phyloP scores from a whole-genome alignment of 2,329 filamentous ascomycete genomes.

The Exophiala calicioides region DNA sequence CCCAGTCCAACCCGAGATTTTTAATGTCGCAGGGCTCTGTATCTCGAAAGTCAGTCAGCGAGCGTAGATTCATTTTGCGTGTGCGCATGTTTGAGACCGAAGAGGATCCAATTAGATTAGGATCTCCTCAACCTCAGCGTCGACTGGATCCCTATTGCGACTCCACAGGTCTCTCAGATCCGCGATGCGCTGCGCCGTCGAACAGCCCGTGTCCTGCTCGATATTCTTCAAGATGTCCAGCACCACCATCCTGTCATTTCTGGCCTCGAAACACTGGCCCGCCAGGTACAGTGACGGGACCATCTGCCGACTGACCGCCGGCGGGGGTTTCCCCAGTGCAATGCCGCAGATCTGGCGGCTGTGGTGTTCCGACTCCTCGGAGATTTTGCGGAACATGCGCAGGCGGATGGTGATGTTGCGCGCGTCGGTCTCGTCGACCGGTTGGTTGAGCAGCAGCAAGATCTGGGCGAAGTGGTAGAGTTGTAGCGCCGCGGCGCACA shows the following conservation, averaged over 20 bases:
- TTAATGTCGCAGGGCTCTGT: no score
- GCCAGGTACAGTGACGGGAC: conserved; percentile 63
- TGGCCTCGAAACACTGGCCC: conserved; percentile 60
- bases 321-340: conserved; percentile 57
- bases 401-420: conserved; percentile 57
- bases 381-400: conserved; percentile 58
- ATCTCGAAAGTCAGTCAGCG: no score
- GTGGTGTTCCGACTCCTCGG: conserved; percentile 57
- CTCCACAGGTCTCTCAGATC: conserved; percentile 25
- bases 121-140: conserved; percentile 10
- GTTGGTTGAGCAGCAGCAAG: conserved; percentile 62
- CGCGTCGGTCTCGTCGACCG: conserved; percentile 54
- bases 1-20: no score
- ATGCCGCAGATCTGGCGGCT: conserved; percentile 65
- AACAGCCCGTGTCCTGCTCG: conserved; percentile 65
- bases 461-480: conserved; percentile 66
- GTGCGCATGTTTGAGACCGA: no score
- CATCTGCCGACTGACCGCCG: conserved; percentile 59
- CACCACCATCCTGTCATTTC: conserved; percentile 56
- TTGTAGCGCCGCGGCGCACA: conserved; percentile 68
- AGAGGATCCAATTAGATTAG: no score
- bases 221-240: conserved; percentile 59
- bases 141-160: conserved; percentile 27
- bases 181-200: conserved; percentile 60
- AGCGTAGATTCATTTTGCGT: no score